phyloP scores from a whole-genome alignment of 257 asterid genomes.

The Orobanche coerulescens region DNA sequence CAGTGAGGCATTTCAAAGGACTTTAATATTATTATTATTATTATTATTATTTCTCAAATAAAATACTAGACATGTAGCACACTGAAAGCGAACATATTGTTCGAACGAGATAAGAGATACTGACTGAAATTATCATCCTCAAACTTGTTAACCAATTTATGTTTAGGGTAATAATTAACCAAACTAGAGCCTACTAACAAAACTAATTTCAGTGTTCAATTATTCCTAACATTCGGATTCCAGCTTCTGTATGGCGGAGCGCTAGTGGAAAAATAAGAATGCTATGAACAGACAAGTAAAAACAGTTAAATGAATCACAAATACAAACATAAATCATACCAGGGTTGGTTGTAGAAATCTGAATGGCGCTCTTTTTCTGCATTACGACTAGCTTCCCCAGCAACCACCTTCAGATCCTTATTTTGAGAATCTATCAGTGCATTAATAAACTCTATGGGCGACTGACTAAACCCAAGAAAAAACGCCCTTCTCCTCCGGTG shows the following conservation, averaged over 20 bases:
- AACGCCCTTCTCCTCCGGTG: slow-evolving; percentile 87
- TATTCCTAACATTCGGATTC: neutral
- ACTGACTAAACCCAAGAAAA: slow-evolving; percentile 96
- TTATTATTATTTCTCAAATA: no score
- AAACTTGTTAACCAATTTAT: neutral
- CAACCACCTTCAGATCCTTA: slow-evolving; percentile 75
- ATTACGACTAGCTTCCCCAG: slow-evolving; percentile 76
- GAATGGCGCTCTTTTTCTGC: slow-evolving; percentile 85
- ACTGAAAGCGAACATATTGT: no score
- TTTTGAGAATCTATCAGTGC: slow-evolving; percentile 80
- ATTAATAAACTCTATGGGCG: slow-evolving; percentile 90
- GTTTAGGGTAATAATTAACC: neutral
- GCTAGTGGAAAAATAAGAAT: neutral
- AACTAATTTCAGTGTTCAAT: slow-evolving; percentile 6
- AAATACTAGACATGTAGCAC: no score
- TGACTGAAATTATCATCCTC: neutral
- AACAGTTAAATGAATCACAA: slow-evolving; percentile 10
- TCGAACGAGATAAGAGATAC: no score
- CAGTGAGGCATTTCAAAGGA: slow-evolving; percentile 22
- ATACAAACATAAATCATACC: slow-evolving; percentile 46
- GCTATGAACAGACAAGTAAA: neutral
- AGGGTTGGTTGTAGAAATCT: slow-evolving; percentile 83
- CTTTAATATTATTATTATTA: no score
- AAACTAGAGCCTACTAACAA: slow-evolving; percentile 1
- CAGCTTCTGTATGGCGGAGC: neutral